A percentile compares a stretch with the other conserved stretches of the same genome.
Evolutionary conservation across 371 early-diverging fungal species (phyloP).

Genomic region (Blakeslea trispora): DNA sequence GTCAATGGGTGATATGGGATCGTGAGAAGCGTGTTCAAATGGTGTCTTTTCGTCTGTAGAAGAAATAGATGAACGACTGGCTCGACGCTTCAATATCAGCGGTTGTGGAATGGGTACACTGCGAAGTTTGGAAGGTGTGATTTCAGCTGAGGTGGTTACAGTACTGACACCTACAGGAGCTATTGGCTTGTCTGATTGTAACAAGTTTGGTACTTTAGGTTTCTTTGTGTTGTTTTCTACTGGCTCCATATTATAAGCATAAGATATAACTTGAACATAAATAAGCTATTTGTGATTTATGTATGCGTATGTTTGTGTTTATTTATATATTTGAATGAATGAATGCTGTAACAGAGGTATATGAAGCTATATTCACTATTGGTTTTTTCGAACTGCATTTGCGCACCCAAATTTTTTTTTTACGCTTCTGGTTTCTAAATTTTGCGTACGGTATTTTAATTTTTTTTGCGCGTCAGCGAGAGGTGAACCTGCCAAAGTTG

Average conservation of each 20-base stretch:
- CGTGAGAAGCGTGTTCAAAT: background rate
- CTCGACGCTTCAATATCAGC: slow-evolving; percentile 37
- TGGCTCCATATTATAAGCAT: background rate
- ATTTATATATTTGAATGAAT: no score
- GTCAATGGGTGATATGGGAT: slow-evolving; percentile 22
- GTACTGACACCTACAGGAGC: slow-evolving; percentile 23
- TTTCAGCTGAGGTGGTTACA: slow-evolving; percentile 27
- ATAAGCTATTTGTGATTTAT: no score
- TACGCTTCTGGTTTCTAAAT: no score
- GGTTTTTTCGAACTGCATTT: no score
- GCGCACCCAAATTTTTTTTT: no score
- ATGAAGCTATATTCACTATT: no score
- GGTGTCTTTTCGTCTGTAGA: slow-evolving; percentile 27
- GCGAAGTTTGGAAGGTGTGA: slow-evolving; percentile 27
- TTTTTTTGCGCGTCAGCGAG: no score
- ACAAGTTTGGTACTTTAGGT: slow-evolving; percentile 1
- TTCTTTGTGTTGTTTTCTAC: background rate
- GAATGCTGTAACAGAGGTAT: no score
- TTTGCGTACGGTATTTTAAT: no score
- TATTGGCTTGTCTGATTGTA: slow-evolving; percentile 16
- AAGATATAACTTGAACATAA: no score
- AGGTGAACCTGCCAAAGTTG: no score
- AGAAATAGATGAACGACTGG: slow-evolving; percentile 37
- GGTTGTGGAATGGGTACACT: slow-evolving; percentile 50
- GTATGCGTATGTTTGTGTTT: no score